phyloP scores from a whole-genome alignment of 495 filamentous ascomycete species.

The Lasiosphaeriaceae sp. region DNA sequence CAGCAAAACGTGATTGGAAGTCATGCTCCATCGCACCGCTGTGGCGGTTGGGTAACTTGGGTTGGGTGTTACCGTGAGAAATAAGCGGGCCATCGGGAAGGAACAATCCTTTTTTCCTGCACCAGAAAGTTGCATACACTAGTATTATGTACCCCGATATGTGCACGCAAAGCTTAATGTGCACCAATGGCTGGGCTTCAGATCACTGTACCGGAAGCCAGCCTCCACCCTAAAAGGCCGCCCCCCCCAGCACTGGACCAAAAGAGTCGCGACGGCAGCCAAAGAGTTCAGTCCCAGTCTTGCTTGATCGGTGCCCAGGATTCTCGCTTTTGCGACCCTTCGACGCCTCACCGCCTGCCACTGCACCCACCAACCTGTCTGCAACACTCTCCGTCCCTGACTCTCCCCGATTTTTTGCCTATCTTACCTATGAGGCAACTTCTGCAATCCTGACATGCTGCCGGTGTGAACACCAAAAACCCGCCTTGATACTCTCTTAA shows the following conservation, averaged over 20 bases:
- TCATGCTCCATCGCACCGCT: too few relatives aligned
- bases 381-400: slow-evolving; percentile 15
- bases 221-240: background rate
- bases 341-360: slow-evolving; percentile 17
- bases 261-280: too few relatives aligned
- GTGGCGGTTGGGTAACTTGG: too few relatives aligned
- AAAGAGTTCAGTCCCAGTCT: background rate
- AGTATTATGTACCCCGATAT: too few relatives aligned
- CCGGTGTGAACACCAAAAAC: background rate
- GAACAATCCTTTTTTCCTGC: too few relatives aligned
- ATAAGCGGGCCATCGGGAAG: too few relatives aligned
- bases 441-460: slow-evolving; percentile 4
- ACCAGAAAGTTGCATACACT: too few relatives aligned
- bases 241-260: background rate
- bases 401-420: slow-evolving; percentile 7
- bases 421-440: background rate
- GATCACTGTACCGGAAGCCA: slow-evolving; percentile 6
- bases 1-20: too few relatives aligned
- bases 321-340: slow-evolving; percentile 13
- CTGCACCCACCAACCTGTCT: slow-evolving; percentile 4
- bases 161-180: background rate
- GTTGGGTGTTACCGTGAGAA: too few relatives aligned
- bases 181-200: background rate
- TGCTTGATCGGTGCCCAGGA: slow-evolving; percentile 25
- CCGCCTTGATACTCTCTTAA: background rate